phyloP scores from a whole-genome alignment of 2,329 filamentous ascomycete species.

The Trichoderma semiorbis region DNA sequence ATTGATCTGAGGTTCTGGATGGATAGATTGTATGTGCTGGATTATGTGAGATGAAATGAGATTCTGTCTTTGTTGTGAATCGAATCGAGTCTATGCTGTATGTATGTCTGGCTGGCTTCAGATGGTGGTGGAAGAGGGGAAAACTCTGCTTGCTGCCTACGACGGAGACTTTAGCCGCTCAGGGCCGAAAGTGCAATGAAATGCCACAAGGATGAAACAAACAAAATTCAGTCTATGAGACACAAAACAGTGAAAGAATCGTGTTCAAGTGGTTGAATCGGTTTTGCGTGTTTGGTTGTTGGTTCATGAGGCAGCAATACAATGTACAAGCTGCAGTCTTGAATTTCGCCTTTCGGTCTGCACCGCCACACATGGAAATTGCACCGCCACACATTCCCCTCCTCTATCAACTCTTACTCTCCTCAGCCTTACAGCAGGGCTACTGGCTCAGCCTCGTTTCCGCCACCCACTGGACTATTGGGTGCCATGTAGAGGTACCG shows the following conservation, averaged over 20 bases:
- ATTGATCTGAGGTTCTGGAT: not conserved
- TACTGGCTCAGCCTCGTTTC: not conserved
- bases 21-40: not conserved
- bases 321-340: not conserved
- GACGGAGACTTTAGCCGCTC: not conserved
- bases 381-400: not conserved
- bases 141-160: not conserved
- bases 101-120: not conserved
- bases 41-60: not conserved
- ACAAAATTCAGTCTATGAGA: not conserved
- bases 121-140: not conserved
- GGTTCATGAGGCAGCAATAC: not conserved
- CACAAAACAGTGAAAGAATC: rapidly evolving
- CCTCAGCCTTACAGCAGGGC: slow-evolving; percentile 5
- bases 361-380: not conserved
- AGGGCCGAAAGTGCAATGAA: not conserved
- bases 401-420: not conserved
- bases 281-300: not conserved
- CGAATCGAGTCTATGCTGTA: not conserved
- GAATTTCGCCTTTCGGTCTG: not conserved
- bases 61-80: not conserved
- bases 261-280: not conserved
- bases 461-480: not conserved
- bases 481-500: too few species aligned
- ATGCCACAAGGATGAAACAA: not conserved